Percentiles rank a stretch among this genome's conserved stretches.
These are phyloP conservation scores for Quercus lobata DNA, from an alignment of 331 rosid genomes.

Conservation along the genomic window DNA sequence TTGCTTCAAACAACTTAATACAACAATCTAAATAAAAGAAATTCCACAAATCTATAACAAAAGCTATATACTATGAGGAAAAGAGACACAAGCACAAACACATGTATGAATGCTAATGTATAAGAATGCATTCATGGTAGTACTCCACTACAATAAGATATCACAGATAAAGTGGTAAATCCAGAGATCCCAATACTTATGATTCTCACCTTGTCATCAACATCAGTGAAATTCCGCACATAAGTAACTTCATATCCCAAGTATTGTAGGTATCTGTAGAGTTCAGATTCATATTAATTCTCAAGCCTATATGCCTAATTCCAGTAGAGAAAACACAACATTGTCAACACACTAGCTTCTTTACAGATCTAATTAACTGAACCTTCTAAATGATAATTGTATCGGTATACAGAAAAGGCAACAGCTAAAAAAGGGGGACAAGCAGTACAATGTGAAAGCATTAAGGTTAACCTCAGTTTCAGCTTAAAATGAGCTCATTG, in stretches of 20 bases:
- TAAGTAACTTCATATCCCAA: conserved; percentile 82
- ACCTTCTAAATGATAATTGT: not conserved
- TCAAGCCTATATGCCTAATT: not conserved
- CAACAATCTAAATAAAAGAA: not conserved
- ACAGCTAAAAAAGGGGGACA: not conserved
- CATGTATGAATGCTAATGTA: not conserved
- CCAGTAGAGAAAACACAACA: not conserved
- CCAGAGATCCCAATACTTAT: not conserved
- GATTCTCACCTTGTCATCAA: conserved; percentile 84
- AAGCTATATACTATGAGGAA: not conserved
- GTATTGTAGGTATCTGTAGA: conserved; percentile 63
- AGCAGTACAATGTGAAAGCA: not conserved
- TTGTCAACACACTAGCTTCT: not conserved
- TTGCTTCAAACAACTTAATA: not conserved
- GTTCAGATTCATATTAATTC: conserved; percentile 9
- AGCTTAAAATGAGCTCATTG: too few relatives aligned
- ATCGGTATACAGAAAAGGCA: not conserved
- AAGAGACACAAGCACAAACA: not conserved
- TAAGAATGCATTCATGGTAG: not conserved
- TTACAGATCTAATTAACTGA: not conserved
- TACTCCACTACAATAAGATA: not conserved
- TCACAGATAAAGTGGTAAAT: not conserved
- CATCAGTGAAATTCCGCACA: conserved; percentile 95
- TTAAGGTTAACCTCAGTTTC: too few relatives aligned
- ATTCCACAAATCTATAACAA: not conserved